Evolutionary conservation across 345 rosid species (phyloP).

Genomic region (Aquilaria yunnanensis): DNA sequence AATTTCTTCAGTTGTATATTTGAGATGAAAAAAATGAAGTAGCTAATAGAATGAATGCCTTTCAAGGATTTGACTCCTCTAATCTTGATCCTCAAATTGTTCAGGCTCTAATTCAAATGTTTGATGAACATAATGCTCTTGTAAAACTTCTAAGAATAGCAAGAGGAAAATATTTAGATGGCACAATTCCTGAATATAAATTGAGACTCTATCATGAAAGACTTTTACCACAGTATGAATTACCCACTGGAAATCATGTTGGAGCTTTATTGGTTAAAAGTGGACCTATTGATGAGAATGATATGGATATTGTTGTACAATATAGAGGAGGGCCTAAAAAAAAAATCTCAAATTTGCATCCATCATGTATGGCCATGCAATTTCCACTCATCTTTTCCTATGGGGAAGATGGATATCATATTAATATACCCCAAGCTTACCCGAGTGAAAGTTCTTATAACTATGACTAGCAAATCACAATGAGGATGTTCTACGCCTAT

Average conservation of each 20-base stretch:
- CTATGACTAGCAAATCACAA: neutral
- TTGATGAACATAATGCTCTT: neutral
- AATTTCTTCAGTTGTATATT: neutral
- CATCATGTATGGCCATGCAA: neutral
- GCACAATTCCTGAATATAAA: neutral
- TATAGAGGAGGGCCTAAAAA: neutral
- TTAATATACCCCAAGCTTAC: neutral
- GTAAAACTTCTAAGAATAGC: neutral
- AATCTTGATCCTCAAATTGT: neutral
- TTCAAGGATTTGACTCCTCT: neutral
- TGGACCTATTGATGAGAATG: neutral
- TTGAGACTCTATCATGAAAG: neutral
- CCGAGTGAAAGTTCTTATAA: neutral
- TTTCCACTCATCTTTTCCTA: neutral
- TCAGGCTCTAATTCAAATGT: neutral
- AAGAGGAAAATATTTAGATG: neutral
- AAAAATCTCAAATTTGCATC: neutral
- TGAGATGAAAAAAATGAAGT: neutral
- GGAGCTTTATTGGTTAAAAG: neutral
- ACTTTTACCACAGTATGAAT: neutral
- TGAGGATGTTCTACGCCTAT: neutral
- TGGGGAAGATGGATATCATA: neutral
- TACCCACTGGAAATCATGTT: neutral
- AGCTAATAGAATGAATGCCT: neutral
- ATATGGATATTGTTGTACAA: neutral